Evolutionary conservation across 2,329 filamentous ascomycete species (phyloP).

Genomic region (Fusarium papillatum): DNA sequence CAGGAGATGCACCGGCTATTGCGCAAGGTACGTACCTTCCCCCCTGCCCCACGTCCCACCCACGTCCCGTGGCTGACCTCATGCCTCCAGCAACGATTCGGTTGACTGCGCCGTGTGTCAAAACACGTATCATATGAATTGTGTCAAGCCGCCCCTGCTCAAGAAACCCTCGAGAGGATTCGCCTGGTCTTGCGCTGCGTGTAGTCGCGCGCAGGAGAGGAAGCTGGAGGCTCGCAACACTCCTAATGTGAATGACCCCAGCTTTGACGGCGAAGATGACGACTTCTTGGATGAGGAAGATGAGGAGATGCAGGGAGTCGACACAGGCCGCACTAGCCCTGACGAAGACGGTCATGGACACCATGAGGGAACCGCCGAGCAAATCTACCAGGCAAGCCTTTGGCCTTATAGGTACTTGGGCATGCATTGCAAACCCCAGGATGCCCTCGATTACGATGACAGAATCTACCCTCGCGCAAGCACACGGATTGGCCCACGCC

Average conservation of each 20-base stretch:
- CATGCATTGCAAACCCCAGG: conserved; percentile 94
- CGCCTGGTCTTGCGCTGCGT: conserved; percentile 97
- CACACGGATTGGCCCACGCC: conserved; percentile 89
- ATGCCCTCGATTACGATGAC: conserved; percentile 96
- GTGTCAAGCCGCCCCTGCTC: conserved; percentile 89
- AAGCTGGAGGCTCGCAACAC: conserved; percentile 93
- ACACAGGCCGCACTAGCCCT: conserved; percentile 75
- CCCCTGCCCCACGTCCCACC: conserved; percentile 36
- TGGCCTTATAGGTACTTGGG: conserved; percentile 98
- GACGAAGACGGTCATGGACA: conserved; percentile 68
- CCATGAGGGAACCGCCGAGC: conserved; percentile 80
- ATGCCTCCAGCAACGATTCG: conserved; percentile 80
- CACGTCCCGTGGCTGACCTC: conserved; percentile 41
- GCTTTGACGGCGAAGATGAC: conserved; percentile 75
- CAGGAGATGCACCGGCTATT: conserved; percentile 92
- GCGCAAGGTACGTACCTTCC: conserved; percentile 78
- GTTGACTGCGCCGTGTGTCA: conserved; percentile 97
- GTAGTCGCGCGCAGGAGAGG: conserved; percentile 94
- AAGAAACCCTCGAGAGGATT: conserved; percentile 99
- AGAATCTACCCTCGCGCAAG: conserved; percentile 97
- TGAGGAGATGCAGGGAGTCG: conserved; percentile 69
- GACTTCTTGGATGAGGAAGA: conserved; percentile 79
- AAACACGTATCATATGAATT: conserved; percentile 98
- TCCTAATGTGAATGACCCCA: conserved; percentile 78
- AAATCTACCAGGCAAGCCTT: conserved; percentile 91